phyloP scores from a whole-genome alignment of 768 basidiomycete genomes.

The Pleurotus cornucopiae region DNA sequence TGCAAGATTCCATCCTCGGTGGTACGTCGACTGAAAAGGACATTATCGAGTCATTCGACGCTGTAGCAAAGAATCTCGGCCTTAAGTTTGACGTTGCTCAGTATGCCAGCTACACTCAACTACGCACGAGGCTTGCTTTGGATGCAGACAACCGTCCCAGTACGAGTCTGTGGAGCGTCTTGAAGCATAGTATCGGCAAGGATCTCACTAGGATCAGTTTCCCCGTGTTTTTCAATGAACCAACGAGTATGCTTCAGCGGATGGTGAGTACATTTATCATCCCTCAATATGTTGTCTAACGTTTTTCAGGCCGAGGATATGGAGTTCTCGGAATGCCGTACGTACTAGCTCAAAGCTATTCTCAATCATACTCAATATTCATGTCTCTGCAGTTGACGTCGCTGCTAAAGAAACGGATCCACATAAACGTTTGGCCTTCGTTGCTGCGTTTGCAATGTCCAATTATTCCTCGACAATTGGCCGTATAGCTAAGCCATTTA shows the following conservation, averaged over 20 bases:
- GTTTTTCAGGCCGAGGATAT: slow-evolving; percentile 77
- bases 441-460: slow-evolving; percentile 96
- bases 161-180: slow-evolving; percentile 89
- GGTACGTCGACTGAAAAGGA: neutral
- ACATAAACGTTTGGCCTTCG: slow-evolving; percentile 81
- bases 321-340: slow-evolving; percentile 92
- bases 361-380: slow-evolving; percentile 2
- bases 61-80: slow-evolving; percentile 6
- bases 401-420: slow-evolving; percentile 76
- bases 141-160: slow-evolving; percentile 73
- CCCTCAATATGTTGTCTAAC: slow-evolving; percentile 6
- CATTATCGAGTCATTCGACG: neutral
- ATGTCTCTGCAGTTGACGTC: slow-evolving; percentile 61
- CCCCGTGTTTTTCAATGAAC: slow-evolving; percentile 91
- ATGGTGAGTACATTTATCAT: slow-evolving; percentile 53
- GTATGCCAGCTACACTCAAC: slow-evolving; percentile 65
- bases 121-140: slow-evolving; percentile 60
- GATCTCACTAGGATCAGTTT: slow-evolving; percentile 95
- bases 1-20: slow-evolving; percentile 17
- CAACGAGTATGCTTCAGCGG: slow-evolving; percentile 94
- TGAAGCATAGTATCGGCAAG: slow-evolving; percentile 95
- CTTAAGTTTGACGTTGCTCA: slow-evolving; percentile 25
- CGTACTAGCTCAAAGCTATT: slow-evolving; percentile 26
- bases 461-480: slow-evolving; percentile 97
- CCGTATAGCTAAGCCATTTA: slow-evolving; percentile 95